Evolutionary conservation across 768 basidiomycete genomes (phyloP), one percentile per base, ranked within the genome.

Genomic region (Psilocybe subaeruginosa): DNA sequence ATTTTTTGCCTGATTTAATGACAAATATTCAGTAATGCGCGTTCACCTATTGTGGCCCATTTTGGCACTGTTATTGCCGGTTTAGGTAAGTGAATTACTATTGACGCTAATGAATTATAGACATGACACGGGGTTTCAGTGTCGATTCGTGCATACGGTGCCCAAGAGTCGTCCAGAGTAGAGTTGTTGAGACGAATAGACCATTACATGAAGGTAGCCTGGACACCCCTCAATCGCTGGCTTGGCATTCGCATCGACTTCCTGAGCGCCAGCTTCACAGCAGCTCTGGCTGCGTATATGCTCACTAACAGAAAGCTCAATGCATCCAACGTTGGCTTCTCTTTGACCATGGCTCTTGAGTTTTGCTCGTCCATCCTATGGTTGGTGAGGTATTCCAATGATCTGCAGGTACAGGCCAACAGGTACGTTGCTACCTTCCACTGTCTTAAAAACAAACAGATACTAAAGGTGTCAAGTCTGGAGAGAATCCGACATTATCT

Each of bases 401-500:
- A 76, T 5, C 75, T 82, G 30, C 80, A 84, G 65, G 75, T 84
- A 23, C 64, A 80, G 72, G 70, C 72, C 1, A 81, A 80, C 54
- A 82, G 80, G 79, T 79, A 62, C 23, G 69, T 64, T 33, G 45
- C 29, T 50, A 39, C 37, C 2, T 39, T 39, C 23, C 23, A 23
- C 23, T 23, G 23, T 23, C 23, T 39, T 8, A 14, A 14, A 39
- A 39, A 39, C 8, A 14, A 14, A 39, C 1, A 39, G 7, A 4
- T 55, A 4, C 35, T 33, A 33, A 1, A 16, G 12, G 6, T 45
- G n/a, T 8, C 9, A 29, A 70, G 69, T 39, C 30, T 71, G 31
- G 93, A 95, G 68, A 89, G 93, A 58, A 87, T 94, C 1, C 82
- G 89, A 58, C 87, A 68, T 3, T 89, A 86, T 68, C 68, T 87